phyloP scores from a whole-genome alignment of 305 asterid species.

The Fraxinus nigra region DNA sequence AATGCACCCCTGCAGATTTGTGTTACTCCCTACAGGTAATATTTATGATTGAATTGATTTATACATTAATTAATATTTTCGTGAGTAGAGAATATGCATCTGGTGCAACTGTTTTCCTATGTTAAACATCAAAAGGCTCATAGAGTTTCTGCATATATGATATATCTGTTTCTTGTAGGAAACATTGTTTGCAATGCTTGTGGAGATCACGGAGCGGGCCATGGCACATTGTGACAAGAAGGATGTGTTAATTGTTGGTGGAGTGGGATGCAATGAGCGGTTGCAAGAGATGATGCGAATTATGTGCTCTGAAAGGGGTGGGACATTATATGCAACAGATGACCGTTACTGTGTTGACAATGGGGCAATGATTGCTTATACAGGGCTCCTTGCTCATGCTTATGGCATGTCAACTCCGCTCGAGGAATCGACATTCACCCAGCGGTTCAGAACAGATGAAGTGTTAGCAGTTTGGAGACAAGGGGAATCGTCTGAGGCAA shows the following conservation, averaged over 20 bases:
- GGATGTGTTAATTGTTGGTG: slow-evolving; percentile 94
- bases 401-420: slow-evolving; percentile 67
- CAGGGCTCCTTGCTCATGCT: slow-evolving; percentile 85
- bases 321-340: slow-evolving; percentile 80
- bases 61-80: background rate
- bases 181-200: slow-evolving; percentile 96
- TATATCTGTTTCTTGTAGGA: slow-evolving; percentile 40
- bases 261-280: slow-evolving; percentile 91
- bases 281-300: slow-evolving; percentile 91
- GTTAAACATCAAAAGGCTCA: background rate
- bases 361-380: slow-evolving; percentile 98
- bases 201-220: slow-evolving; percentile 95
- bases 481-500: slow-evolving; percentile 44
- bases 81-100: background rate
- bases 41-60: background rate
- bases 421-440: slow-evolving; percentile 90
- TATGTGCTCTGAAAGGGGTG: slow-evolving; percentile 94
- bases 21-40: slow-evolving; percentile 73
- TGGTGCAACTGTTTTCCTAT: background rate
- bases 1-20: slow-evolving; percentile 52
- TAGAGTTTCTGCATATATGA: background rate
- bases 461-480: slow-evolving; percentile 93
- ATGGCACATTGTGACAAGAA: slow-evolving; percentile 98
- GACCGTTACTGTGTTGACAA: slow-evolving; percentile 93
- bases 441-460: slow-evolving; percentile 92